phyloP scores from a whole-genome alignment of 768 basidiomycete species.

The Podaxis sp. region DNA sequence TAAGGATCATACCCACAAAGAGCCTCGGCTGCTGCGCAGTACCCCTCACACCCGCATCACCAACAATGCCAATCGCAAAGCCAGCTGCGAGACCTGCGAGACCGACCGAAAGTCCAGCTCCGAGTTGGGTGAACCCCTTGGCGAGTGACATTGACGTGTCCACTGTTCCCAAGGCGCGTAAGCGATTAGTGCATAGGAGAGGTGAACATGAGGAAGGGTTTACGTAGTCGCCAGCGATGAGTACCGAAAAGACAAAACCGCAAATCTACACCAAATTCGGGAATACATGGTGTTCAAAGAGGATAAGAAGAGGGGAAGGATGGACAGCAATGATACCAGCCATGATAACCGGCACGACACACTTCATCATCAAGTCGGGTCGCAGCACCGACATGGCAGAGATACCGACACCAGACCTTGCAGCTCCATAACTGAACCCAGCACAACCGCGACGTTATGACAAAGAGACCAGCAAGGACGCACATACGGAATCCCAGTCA shows the following conservation, averaged over 20 bases:
- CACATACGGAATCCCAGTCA: background rate
- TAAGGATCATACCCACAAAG: slow-evolving; percentile 96
- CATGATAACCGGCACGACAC: slow-evolving; percentile 97
- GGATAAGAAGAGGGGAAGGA: slow-evolving; percentile 21
- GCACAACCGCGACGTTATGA: slow-evolving; percentile 5
- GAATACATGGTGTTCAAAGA: background rate
- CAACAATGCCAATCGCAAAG: slow-evolving; percentile 97
- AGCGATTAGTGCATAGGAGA: background rate
- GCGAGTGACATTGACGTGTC: slow-evolving; percentile 80
- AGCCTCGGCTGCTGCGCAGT: slow-evolving; percentile 95
- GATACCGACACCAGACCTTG: slow-evolving; percentile 97
- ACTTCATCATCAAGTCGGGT: slow-evolving; percentile 98
- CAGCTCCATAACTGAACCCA: slow-evolving; percentile 84
- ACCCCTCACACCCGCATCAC: slow-evolving; percentile 97
- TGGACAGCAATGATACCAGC: slow-evolving; percentile 99
- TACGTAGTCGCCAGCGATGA: slow-evolving; percentile 80
- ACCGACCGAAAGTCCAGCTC: slow-evolving; percentile 90
- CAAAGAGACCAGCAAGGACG: slow-evolving; percentile 18
- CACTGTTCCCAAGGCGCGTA: slow-evolving; percentile 45
- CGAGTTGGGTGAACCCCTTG: slow-evolving; percentile 91
- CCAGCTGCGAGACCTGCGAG: slow-evolving; percentile 96
- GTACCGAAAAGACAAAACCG: slow-evolving; percentile 97
- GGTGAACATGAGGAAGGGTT: background rate
- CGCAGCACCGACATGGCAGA: slow-evolving; percentile 97
- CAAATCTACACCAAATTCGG: slow-evolving; percentile 62